Evolutionary conservation across 2,329 filamentous ascomycete genomes (phyloP).

Genomic region (Ophiostoma sp.): DNA sequence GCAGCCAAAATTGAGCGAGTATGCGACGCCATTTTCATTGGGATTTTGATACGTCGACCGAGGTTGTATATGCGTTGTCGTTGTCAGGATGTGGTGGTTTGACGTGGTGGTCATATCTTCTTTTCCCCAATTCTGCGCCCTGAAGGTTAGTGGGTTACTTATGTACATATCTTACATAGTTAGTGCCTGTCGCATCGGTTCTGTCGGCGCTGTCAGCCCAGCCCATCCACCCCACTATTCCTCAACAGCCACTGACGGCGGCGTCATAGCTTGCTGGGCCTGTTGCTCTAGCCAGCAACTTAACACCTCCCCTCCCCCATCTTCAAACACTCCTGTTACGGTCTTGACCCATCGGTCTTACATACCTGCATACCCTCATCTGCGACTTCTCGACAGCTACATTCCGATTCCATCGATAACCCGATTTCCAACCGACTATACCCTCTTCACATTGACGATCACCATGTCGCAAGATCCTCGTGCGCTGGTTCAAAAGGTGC

Average conservation of each 20-base stretch:
- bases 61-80: not conserved
- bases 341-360: not conserved
- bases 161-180: not conserved
- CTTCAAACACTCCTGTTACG: constrained; percentile 6
- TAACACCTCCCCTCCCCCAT: constrained; percentile 1
- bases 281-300: constrained; percentile 3
- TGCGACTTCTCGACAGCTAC: not conserved
- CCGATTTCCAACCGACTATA: not conserved
- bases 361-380: constrained; percentile 5
- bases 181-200: constrained; percentile 7
- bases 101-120: not conserved
- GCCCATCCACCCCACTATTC: not conserved
- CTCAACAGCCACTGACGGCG: constrained; percentile 8
- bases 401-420: not conserved
- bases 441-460: not conserved
- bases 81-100: not conserved
- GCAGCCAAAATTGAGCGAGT: not conserved
- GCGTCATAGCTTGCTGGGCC: constrained; percentile 17
- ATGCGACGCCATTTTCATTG: not conserved
- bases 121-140: not conserved
- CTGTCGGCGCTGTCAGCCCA: constrained; percentile 8
- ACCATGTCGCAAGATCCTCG: constrained; percentile 57
- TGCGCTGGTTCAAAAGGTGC: constrained; percentile 71
- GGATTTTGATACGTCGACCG: not conserved
- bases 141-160: not conserved